A percentile compares a stretch with the other conserved stretches of the same genome.
Evolutionary conservation across 495 filamentous ascomycete species (phyloP).

Genomic region (Alectoria sarmentosa): DNA sequence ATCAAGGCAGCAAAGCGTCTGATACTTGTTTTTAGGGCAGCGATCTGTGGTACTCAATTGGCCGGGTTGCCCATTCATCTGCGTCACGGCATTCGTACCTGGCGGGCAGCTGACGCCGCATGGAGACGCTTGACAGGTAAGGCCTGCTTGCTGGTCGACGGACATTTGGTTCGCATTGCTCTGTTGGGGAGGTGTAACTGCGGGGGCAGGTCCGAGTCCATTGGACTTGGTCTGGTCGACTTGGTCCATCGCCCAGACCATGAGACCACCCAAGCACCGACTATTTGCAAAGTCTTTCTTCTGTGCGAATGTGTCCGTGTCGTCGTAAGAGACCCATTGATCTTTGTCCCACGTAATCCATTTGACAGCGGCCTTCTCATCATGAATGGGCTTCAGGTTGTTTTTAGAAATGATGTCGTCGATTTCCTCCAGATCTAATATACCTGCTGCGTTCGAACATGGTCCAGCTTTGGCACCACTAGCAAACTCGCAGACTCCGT

Average conservation of each 20-base stretch:
- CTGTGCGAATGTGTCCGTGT: slow-evolving; percentile 34
- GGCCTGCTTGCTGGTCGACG: slow-evolving; percentile 14
- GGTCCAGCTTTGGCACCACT: slow-evolving; percentile 25
- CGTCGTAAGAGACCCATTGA: slow-evolving; percentile 42
- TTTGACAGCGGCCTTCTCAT: slow-evolving; percentile 24
- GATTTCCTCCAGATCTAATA: slow-evolving; percentile 29
- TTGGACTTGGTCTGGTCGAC: slow-evolving; percentile 16
- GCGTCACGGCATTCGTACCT: slow-evolving; percentile 24
- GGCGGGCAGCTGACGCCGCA: slow-evolving; percentile 22
- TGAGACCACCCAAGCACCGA: slow-evolving; percentile 36
- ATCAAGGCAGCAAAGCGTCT: slow-evolving; percentile 24
- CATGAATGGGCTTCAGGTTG: slow-evolving; percentile 21
- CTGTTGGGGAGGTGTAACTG: slow-evolving; percentile 21
- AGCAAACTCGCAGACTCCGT: slow-evolving; percentile 24
- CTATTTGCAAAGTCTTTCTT: slow-evolving; percentile 37
- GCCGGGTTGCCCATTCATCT: slow-evolving; percentile 27
- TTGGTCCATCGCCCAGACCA: slow-evolving; percentile 38
- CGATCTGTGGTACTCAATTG: slow-evolving; percentile 21
- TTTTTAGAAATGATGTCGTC: slow-evolving; percentile 26
- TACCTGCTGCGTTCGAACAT: slow-evolving; percentile 28
- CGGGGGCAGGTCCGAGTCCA: slow-evolving; percentile 17
- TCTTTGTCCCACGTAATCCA: slow-evolving; percentile 31
- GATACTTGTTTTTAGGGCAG: slow-evolving; percentile 24
- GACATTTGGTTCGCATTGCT: slow-evolving; percentile 23
- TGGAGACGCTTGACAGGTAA: slow-evolving; percentile 21